Base-by-base conservation (phyloP, 148 eudicot genomes). In the Rhododendron kiyosumense region DNA sequence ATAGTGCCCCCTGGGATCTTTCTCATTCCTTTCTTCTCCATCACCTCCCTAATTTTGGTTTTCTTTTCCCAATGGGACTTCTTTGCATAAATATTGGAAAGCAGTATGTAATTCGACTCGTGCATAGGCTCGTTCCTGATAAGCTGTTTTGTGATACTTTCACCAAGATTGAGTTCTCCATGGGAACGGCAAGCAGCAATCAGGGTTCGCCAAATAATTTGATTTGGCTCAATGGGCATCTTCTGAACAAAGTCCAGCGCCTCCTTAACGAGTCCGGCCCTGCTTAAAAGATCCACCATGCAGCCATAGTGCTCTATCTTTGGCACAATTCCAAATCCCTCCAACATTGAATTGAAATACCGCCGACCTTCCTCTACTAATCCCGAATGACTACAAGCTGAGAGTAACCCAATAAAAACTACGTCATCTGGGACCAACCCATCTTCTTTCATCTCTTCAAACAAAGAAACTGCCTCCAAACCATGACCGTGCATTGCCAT, bases 381-480 rank as follows among this genome's bases (percentile, higher is more conserved):
- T 63, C 94, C 94, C 0, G 92, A 89, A 90, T 93, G 98, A 85
- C 96, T 92, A 88, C 96, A 95, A 86, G 96, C 96, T 46, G 89
- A 86, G 69, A 95, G 91, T 90, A 95, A 83, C n/a, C 94, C 94
- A 2, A 93, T 88, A 87, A 93, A 92, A 34, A 88, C 90, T 57
- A 94, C 92, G 79, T 87, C 91, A 81, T 95, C 94, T 0, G 93
- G 95, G 10, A 18, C 85, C 10, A 88, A 84, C 77, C 91, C 93
- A 6, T 49, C 41, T 81, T 67, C 78, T 63, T 41, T 89, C 96
- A 92, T 92, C 86, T 92, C 93, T 86, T 93, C 94, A 79, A 93
- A 95, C 41, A 93, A 86, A 3, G 92, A 86, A 82, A 93, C 85
- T 61, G 95, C 93, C 84, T 92, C 92, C 4, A 20, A 85, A 78